Percentiles rank a stretch among this genome's conserved stretches.
Evolutionary conservation across 2,329 filamentous ascomycete species (phyloP).

Genomic region (Penicillium hordei): DNA sequence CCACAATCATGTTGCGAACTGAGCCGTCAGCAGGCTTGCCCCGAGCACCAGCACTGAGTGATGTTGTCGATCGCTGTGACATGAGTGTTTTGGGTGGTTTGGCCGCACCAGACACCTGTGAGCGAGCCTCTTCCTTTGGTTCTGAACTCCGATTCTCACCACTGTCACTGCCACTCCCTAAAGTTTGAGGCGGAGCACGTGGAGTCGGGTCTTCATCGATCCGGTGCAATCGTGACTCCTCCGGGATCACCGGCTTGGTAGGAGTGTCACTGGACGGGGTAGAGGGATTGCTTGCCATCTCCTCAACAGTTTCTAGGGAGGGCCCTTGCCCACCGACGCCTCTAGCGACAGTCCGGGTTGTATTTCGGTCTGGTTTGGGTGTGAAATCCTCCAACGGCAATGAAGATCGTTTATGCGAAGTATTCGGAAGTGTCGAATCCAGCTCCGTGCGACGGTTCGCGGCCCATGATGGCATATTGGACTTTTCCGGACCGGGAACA

Average conservation of each 20-base stretch:
- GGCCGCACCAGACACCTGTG: constrained; percentile 39
- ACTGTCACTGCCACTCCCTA: constrained; percentile 61
- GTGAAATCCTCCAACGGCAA: constrained; percentile 28
- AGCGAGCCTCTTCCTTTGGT: constrained; percentile 38
- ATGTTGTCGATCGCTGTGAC: constrained; percentile 67
- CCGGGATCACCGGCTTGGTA: constrained; percentile 43
- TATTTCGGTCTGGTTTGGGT: constrained; percentile 39
- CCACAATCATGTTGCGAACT: constrained; percentile 89
- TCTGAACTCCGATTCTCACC: constrained; percentile 45
- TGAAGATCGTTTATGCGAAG: constrained; percentile 36
- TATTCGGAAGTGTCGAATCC: constrained; percentile 38
- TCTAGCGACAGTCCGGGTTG: constrained; percentile 55
- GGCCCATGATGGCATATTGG: constrained; percentile 43
- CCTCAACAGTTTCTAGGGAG: constrained; percentile 84
- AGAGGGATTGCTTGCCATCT: constrained; percentile 71
- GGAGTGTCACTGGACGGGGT: constrained; percentile 56
- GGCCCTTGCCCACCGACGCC: constrained; percentile 60
- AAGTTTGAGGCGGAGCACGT: constrained; percentile 44
- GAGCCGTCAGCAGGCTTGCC: constrained; percentile 72
- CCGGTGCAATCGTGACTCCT: constrained; percentile 37
- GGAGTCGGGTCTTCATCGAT: constrained; percentile 43
- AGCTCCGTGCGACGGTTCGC: constrained; percentile 31
- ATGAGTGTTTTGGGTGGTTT: constrained; percentile 54
- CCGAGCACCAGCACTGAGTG: constrained; percentile 59
- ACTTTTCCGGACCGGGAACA: constrained; percentile 65